Conservation (phyloP, 371 early-diverging fungal species). For the Lichtheimia ramosa region DNA sequence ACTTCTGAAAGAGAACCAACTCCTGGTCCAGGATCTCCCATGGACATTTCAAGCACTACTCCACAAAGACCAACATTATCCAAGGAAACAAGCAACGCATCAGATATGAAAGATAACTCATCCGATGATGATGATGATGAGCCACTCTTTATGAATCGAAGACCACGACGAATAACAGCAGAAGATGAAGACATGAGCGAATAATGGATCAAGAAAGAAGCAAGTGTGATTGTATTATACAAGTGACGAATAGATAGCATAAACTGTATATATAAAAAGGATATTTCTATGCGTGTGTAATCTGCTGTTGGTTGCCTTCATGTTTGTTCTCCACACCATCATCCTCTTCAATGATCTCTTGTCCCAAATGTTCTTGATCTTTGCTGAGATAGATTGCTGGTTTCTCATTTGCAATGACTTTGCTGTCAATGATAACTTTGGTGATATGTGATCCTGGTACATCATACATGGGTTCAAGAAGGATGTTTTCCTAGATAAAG, state of each 20-base stretch:
- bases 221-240: constrained; percentile 4
- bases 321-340: constrained; percentile 18
- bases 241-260: constrained; percentile 4
- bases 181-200: constrained; percentile 7
- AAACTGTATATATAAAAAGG: neutral
- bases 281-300: constrained; percentile 20
- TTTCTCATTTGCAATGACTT: constrained; percentile 58
- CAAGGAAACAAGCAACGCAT: too few relatives aligned
- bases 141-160: constrained; percentile 11
- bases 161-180: neutral
- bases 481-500: constrained; percentile 57
- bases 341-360: constrained; percentile 34
- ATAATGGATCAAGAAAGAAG: neutral
- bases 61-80: too few relatives aligned
- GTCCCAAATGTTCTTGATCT: constrained; percentile 46
- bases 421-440: constrained; percentile 71
- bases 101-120: too few relatives aligned
- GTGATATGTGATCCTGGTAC: constrained; percentile 73
- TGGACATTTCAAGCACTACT: too few relatives aligned
- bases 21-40: too few relatives aligned
- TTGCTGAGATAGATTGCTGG: constrained; percentile 64
- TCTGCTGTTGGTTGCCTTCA: constrained; percentile 13
- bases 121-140: constrained; percentile 1
- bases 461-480: constrained; percentile 83
- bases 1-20: too few relatives aligned